Evolutionary conservation across 345 rosid genomes (phyloP).

Genomic region (Physaria fendleri): DNA sequence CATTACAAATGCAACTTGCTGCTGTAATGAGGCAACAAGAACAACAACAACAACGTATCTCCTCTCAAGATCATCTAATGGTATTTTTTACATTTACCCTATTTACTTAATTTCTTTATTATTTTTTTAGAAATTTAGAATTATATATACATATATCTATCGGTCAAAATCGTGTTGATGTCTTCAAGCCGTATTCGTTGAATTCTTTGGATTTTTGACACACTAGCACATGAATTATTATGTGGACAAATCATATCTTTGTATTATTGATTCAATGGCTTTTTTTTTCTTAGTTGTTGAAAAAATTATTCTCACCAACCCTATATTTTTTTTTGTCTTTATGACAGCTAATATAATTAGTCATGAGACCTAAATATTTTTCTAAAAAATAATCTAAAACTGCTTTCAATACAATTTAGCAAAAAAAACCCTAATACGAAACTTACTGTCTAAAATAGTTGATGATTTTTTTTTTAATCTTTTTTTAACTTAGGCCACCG

Average conservation of each 20-base stretch:
- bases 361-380: too few species aligned
- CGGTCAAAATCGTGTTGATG: background rate
- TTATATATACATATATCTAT: background rate
- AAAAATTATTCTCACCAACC: background rate
- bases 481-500: constrained; percentile 13
- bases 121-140: too few species aligned
- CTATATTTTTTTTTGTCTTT: background rate
- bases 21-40: too few species aligned
- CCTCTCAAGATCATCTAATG: background rate
- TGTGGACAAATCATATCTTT: background rate
- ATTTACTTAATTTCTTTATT: background rate
- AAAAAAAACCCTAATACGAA: background rate
- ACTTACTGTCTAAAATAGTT: background rate
- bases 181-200: background rate
- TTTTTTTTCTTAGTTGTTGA: background rate
- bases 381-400: background rate
- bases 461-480: background rate
- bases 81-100: background rate
- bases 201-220: background rate
- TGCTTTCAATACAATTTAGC: background rate
- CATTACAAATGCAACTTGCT: too few species aligned
- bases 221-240: background rate
- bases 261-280: background rate
- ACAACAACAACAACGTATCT: too few species aligned
- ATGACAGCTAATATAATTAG: too few species aligned